Evolutionary conservation across 495 filamentous ascomycete species (phyloP).

Genomic region (Talaromyces borbonicus): DNA sequence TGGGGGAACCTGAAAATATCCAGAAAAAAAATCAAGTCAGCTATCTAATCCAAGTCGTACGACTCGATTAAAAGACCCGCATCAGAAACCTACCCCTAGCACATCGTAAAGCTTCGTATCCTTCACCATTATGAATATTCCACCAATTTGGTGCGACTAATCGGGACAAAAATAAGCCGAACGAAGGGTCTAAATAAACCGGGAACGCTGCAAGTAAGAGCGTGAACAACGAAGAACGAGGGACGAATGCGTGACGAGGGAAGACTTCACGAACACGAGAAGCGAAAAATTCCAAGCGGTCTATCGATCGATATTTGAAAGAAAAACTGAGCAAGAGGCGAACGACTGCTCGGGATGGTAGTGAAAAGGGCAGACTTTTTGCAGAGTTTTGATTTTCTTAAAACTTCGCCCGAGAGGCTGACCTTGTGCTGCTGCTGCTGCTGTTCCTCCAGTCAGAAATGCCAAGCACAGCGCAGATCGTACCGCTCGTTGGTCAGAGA

Average conservation of each 20-base stretch:
- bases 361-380: too few relatives aligned
- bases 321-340: too few relatives aligned
- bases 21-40: constrained; percentile 1
- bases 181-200: constrained; percentile 8
- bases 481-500: too few relatives aligned
- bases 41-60: constrained; percentile 12
- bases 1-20: constrained; percentile 57
- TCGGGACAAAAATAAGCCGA: constrained; percentile 7
- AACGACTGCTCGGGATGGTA: too few relatives aligned
- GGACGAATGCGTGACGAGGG: too few relatives aligned
- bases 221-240: not conserved
- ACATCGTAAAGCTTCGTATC: constrained; percentile 82
- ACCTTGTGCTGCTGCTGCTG: too few relatives aligned
- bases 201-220: not conserved
- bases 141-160: constrained; percentile 10
- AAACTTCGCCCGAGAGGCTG: not conserved
- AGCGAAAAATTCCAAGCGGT: too few relatives aligned
- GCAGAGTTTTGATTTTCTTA: not conserved
- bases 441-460: not conserved
- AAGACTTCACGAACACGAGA: too few relatives aligned
- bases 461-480: constrained; percentile 4
- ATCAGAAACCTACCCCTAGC: constrained; percentile 58
- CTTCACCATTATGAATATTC: constrained; percentile 63
- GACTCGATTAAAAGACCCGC: not conserved
- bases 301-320: too few relatives aligned